Evolutionary conservation across 169 alveolate species (phyloP).

Genomic region (Babesia gibsoni): DNA sequence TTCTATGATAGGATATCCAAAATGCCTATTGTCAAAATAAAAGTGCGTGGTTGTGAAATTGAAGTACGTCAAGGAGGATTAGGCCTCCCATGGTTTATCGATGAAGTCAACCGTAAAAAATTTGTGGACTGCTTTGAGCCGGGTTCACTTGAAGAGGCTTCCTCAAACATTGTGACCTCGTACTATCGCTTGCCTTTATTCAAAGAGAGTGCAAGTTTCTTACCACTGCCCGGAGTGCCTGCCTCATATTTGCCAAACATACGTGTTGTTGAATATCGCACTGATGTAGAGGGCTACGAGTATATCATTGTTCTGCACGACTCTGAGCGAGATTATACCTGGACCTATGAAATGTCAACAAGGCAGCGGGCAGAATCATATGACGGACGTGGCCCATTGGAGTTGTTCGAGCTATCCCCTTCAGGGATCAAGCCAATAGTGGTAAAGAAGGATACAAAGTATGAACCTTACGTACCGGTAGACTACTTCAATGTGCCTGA

Average conservation of each 20-base stretch:
- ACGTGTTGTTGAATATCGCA: slow-evolving; percentile 66
- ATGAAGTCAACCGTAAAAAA: slow-evolving; percentile 56
- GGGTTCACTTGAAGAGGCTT: slow-evolving; percentile 45
- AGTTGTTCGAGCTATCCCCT: slow-evolving; percentile 32
- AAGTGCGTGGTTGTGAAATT: slow-evolving; percentile 44
- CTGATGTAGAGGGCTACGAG: slow-evolving; percentile 73
- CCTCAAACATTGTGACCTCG: slow-evolving; percentile 28
- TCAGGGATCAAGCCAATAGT: slow-evolving; percentile 27
- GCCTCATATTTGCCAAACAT: slow-evolving; percentile 66
- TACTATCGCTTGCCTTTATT: slow-evolving; percentile 26
- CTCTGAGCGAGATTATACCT: slow-evolving; percentile 69
- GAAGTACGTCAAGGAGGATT: slow-evolving; percentile 38
- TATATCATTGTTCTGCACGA: slow-evolving; percentile 73
- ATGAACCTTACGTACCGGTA: slow-evolving; percentile 58
- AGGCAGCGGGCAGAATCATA: slow-evolving; percentile 24
- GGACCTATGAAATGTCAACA: slow-evolving; percentile 64
- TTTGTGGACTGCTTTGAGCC: slow-evolving; percentile 44
- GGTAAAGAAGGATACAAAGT: neutral
- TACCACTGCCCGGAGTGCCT: slow-evolving; percentile 66
- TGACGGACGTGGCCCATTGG: slow-evolving; percentile 42
- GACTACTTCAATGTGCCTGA: slow-evolving; percentile 64
- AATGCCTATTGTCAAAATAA: slow-evolving; percentile 26
- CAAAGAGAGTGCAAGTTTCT: slow-evolving; percentile 54
- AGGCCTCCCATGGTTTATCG: slow-evolving; percentile 67
- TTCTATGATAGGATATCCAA: slow-evolving; percentile 10